phyloP scores from a whole-genome alignment of 2,329 filamentous ascomycete species.

The Penicillium vulpinum region DNA sequence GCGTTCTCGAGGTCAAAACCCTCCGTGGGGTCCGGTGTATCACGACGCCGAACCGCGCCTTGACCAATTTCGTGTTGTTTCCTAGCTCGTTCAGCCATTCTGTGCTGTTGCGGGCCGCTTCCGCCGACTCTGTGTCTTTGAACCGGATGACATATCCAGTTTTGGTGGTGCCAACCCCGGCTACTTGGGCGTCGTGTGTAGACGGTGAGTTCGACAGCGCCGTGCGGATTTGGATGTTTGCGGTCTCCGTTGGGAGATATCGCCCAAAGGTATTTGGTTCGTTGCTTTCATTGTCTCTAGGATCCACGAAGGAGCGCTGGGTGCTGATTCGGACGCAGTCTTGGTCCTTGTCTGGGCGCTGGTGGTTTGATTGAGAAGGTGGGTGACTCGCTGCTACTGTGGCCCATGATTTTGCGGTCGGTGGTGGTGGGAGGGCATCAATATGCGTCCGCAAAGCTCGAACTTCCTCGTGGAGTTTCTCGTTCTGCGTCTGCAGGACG shows the following conservation, averaged over 20 bases:
- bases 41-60: too few species aligned
- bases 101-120: constrained; percentile 4
- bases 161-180: background rate
- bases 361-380: background rate
- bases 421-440: background rate
- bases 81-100: constrained; percentile 15
- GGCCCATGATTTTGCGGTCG: background rate
- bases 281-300: background rate
- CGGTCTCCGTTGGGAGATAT: background rate
- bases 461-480: background rate
- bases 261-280: background rate
- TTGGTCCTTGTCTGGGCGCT: background rate
- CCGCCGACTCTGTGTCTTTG: background rate
- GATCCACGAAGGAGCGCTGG: background rate
- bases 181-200: constrained; percentile 6
- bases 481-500: background rate
- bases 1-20: background rate
- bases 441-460: background rate
- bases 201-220: constrained; percentile 1
- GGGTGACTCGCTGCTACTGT: background rate
- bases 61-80: constrained; percentile 11
- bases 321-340: constrained; percentile 7
- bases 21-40: background rate
- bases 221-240: background rate
- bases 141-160: constrained; percentile 7